Evolutionary conservation across 2,329 filamentous ascomycete genomes (phyloP), one percentile per base, ranked within the genome.

Genomic region (Arachnomyces sp.): DNA sequence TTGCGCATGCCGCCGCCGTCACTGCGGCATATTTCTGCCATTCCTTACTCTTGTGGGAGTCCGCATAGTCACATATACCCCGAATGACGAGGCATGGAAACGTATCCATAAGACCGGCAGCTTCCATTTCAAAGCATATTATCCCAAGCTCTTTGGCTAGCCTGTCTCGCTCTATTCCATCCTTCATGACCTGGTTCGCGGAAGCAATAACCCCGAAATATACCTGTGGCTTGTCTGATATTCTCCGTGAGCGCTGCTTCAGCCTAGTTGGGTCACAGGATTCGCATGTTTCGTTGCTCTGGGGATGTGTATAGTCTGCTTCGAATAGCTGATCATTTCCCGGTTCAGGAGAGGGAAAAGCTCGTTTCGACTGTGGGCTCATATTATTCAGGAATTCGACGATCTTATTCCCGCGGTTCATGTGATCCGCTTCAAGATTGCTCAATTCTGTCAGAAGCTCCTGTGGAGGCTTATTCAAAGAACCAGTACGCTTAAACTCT

Each of bases 11-110:
- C 3, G 57, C 61, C 5, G 52, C 62, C 3, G 44, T 54, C 3
- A 43, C 52, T 3, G 54, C 60, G 0, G 65, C 62, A 43, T 62
- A 66, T 0, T 30, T 29, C 16, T 66, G 60, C 64, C 62, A 68
- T 3, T 30, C 21, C 7, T 67, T 57, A 16, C 56, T 57, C 45
- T 66, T 66, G 38, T 67, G 62, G 0, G 52, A 58, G 40, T 69
- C 65, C 3, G 61, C 52, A 34, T 67, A 68, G 34, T 67, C 61
- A 15, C 57, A 68, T 0, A 69, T 63, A 0, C 63, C 65, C 8
- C 66, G 65, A 32, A 70, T 58, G 0, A 64, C 47, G 1, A 70
- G 41, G 4, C 60, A 65, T 0, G 64, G 64, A 0, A 67, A 38
- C 0, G 48, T 44, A 40, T 53, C 45, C 44, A 48, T 51, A 8